Conservation (phyloP, 177 flowering plant genomes). For the Tripterygium wilfordii region DNA sequence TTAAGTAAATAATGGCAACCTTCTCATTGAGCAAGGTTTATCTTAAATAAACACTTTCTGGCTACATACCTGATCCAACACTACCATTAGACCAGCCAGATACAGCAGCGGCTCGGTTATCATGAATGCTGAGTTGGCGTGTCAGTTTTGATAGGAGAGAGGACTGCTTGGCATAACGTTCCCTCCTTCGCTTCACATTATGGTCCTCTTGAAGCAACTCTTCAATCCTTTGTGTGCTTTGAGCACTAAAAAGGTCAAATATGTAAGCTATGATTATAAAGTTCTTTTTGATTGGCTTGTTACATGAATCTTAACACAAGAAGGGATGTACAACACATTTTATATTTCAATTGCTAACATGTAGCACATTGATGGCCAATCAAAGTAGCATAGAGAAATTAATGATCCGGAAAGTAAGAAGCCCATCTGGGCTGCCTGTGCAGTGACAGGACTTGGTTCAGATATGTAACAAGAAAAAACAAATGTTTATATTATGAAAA, state of each 20-base stretch:
- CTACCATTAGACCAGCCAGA: constrained; percentile 55
- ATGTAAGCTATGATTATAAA: neutral
- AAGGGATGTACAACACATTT: too few species aligned
- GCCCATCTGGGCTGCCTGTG: too few species aligned
- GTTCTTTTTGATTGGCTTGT: neutral
- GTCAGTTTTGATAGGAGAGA: constrained; percentile 82
- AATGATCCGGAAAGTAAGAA: too few species aligned
- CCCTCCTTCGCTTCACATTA: constrained; percentile 76
- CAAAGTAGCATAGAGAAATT: too few species aligned
- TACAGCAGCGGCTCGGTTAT: constrained; percentile 78
- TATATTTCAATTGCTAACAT: too few species aligned
- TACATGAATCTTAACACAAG: too few species aligned
- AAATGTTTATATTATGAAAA: too few species aligned
- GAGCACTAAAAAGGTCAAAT: constrained; percentile 35
- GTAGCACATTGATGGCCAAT: too few species aligned
- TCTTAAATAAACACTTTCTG: neutral
- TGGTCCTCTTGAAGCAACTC: constrained; percentile 88
- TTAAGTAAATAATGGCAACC: too few species aligned
- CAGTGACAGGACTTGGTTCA: too few species aligned
- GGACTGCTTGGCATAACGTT: constrained; percentile 77
- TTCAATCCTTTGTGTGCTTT: constrained; percentile 73
- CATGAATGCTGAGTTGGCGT: constrained; percentile 83
- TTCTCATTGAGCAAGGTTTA: neutral
- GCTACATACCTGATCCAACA: constrained; percentile 42
- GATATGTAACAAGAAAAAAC: too few species aligned